A percentile compares a stretch with the other conserved stretches of the same genome.
phyloP scores from a whole-genome alignment of 805 yeast species.

The Nakazawaea sp. region DNA sequence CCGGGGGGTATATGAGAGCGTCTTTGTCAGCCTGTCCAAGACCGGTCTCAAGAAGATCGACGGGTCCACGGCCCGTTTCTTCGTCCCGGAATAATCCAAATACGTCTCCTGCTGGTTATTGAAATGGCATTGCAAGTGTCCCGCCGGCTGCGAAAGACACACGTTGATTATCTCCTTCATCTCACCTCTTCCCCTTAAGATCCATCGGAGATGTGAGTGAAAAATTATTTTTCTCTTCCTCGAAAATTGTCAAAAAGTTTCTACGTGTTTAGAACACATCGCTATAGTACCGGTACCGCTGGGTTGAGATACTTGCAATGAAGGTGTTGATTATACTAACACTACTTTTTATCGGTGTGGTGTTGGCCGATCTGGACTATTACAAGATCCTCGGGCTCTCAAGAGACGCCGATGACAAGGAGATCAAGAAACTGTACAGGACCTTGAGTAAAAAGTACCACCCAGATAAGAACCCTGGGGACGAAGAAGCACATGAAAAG shows the following conservation, averaged over 20 bases:
- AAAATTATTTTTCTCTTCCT: too few species aligned
- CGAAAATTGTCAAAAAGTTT: too few species aligned
- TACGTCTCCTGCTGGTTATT: slow-evolving; percentile 74
- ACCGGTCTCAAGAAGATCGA: slow-evolving; percentile 39
- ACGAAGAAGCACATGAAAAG: slow-evolving; percentile 75
- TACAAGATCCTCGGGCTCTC: slow-evolving; percentile 55
- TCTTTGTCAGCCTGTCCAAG: slow-evolving; percentile 27
- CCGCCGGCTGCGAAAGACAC: slow-evolving; percentile 66
- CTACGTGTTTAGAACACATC: too few species aligned
- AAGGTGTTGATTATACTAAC: background rate
- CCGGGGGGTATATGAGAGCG: slow-evolving; percentile 72
- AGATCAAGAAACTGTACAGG: slow-evolving; percentile 82
- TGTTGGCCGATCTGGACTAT: slow-evolving; percentile 31
- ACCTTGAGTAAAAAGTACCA: slow-evolving; percentile 78
- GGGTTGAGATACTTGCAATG: too few species aligned
- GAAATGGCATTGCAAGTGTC: slow-evolving; percentile 73
- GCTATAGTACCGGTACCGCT: too few species aligned
- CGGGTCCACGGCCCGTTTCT: slow-evolving; percentile 30
- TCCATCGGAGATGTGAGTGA: too few species aligned
- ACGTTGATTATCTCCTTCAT: slow-evolving; percentile 76
- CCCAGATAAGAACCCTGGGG: slow-evolving; percentile 88
- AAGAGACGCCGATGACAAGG: slow-evolving; percentile 65
- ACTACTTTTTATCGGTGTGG: slow-evolving; percentile 11
- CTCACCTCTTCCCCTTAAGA: background rate
- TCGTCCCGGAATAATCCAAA: slow-evolving; percentile 40